phyloP scores from a whole-genome alignment of 2,329 filamentous ascomycete genomes.

The Alternaria burnsii region DNA sequence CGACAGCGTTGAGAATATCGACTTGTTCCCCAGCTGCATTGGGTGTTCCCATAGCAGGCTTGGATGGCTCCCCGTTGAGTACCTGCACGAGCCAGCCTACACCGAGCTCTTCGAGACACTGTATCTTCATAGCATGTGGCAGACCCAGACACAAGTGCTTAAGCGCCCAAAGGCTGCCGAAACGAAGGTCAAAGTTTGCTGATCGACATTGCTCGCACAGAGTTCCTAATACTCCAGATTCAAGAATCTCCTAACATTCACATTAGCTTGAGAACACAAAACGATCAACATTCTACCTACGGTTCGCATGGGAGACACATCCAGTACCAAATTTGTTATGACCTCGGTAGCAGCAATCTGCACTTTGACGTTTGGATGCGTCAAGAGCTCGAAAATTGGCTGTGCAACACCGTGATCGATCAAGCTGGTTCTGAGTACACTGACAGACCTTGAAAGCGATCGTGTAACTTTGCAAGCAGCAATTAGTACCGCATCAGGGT shows the following conservation, averaged over 20 bases:
- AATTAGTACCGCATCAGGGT: conserved; percentile 79
- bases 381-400: conserved; percentile 79
- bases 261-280: conserved; percentile 16
- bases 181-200: conserved; percentile 76
- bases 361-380: conserved; percentile 77
- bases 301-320: conserved; percentile 90
- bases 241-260: conserved; percentile 66
- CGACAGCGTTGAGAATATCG: conserved; percentile 64
- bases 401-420: conserved; percentile 84
- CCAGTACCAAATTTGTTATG: conserved; percentile 83
- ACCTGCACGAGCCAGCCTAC: conserved; percentile 82
- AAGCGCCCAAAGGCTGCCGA: conserved; percentile 91
- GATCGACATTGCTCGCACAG: conserved; percentile 88
- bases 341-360: conserved; percentile 86
- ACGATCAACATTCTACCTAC: conserved; percentile 60
- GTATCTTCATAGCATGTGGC: conserved; percentile 75
- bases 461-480: conserved; percentile 85
- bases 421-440: conserved; percentile 81
- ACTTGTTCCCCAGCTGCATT: conserved; percentile 69
- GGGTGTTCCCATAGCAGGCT: conserved; percentile 61
- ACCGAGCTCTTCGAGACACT: conserved; percentile 78
- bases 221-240: conserved; percentile 76
- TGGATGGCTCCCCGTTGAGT: conserved; percentile 67
- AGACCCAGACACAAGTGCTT: conserved; percentile 86
- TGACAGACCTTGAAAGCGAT: conserved; percentile 84